Conservation (phyloP, 2,329 filamentous ascomycete species). For the Stagonosporopsis tanaceti region DNA sequence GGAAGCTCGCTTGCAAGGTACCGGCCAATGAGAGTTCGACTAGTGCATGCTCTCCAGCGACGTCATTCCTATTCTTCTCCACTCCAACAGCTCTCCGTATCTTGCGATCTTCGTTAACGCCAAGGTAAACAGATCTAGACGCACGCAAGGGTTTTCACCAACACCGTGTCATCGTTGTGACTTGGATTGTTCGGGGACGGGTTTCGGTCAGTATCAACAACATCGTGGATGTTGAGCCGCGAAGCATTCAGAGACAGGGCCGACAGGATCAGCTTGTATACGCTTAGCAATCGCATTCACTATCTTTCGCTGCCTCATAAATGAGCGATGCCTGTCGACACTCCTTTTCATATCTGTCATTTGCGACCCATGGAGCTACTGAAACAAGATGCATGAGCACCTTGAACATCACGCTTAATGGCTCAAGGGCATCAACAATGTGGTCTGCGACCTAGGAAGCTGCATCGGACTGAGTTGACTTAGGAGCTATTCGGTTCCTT, state of each 20-base stretch:
- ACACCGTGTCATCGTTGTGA: neutral
- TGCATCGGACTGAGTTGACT: too few species aligned
- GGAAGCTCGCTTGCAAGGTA: slow-evolving; percentile 19
- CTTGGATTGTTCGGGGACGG: neutral
- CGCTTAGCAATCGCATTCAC: too few species aligned
- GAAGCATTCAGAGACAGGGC: neutral
- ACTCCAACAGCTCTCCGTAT: too few species aligned
- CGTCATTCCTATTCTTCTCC: slow-evolving; percentile 5
- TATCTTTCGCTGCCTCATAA: too few species aligned
- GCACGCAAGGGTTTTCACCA: neutral
- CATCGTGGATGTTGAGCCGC: neutral
- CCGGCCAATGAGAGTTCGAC: slow-evolving; percentile 5
- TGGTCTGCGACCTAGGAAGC: too few species aligned
- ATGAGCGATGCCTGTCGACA: too few species aligned
- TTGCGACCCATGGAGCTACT: neutral
- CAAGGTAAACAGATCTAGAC: neutral
- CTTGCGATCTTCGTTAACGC: neutral
- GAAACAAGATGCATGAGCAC: neutral
- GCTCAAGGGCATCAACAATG: neutral
- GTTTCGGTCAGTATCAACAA: neutral
- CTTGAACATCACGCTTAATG: neutral
- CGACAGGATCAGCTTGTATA: too few species aligned
- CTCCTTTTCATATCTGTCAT: neutral
- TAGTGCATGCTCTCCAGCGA: slow-evolving; percentile 6
- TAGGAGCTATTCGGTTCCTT: too few species aligned